Conservation (phyloP, 805 yeast species). For the Candida yuanshanica region DNA sequence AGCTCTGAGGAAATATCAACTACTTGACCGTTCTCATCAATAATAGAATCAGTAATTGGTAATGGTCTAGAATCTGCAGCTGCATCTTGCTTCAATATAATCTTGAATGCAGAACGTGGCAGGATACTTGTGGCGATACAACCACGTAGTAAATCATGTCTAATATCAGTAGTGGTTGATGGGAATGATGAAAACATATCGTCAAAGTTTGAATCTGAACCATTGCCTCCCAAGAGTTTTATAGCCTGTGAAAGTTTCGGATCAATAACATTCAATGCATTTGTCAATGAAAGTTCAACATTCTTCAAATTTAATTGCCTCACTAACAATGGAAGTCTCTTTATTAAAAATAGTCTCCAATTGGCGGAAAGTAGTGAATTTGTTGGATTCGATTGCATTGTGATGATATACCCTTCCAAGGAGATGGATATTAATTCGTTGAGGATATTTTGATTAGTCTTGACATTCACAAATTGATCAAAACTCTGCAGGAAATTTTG, state of each 20-base stretch:
- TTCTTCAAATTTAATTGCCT: constrained; percentile 26
- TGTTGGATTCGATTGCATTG: constrained; percentile 29
- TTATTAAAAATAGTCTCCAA: constrained; percentile 42
- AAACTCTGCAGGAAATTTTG: constrained; percentile 28
- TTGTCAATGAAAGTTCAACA: constrained; percentile 23
- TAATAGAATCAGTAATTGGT: constrained; percentile 28
- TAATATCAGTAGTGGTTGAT: constrained; percentile 38
- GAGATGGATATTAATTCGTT: constrained; percentile 38
- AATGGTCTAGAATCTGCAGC: constrained; percentile 30
- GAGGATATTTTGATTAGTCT: constrained; percentile 23
- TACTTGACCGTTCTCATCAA: constrained; percentile 28
- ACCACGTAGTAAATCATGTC: constrained; percentile 46
- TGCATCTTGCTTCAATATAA: constrained; percentile 34
- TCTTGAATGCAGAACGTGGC: constrained; percentile 27
- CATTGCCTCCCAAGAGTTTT: constrained; percentile 14
- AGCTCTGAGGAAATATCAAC: constrained; percentile 25
- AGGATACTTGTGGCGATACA: constrained; percentile 37
- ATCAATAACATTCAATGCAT: constrained; percentile 29
- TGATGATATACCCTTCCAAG: constrained; percentile 37
- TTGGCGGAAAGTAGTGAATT: constrained; percentile 30
- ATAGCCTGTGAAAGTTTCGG: constrained; percentile 27
- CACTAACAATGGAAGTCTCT: constrained; percentile 42
- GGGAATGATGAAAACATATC: constrained; percentile 49
- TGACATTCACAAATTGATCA: constrained; percentile 28
- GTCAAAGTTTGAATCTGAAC: constrained; percentile 27